Percentiles rank a stretch among this genome's conserved stretches.
phyloP scores from a whole-genome alignment of 208 protist genomes.

The Leishmania aethiopica region DNA sequence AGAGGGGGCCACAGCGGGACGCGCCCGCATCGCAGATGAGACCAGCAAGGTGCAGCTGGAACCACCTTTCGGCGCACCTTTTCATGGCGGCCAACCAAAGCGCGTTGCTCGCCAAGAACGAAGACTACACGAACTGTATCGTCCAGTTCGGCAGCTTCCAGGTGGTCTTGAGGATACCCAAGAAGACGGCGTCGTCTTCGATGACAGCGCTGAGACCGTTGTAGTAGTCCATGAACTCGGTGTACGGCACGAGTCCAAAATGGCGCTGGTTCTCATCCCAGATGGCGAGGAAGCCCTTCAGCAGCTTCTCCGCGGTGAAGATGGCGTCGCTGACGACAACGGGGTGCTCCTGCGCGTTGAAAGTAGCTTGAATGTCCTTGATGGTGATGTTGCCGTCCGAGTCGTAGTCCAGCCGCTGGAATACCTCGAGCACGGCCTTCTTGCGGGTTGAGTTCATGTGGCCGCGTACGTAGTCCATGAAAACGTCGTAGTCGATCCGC shows the following conservation, averaged over 20 bases:
- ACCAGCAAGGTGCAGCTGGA: background rate
- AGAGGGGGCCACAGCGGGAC: background rate
- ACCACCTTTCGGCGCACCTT: background rate
- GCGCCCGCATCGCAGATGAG: background rate
- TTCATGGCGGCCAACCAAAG: background rate
- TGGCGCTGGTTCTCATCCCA: constrained; percentile 86
- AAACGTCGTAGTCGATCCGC: constrained; percentile 82
- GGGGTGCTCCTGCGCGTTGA: constrained; percentile 87
- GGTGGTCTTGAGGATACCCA: constrained; percentile 75
- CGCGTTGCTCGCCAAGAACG: background rate
- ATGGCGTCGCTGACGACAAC: constrained; percentile 73
- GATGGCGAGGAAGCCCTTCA: constrained; percentile 82
- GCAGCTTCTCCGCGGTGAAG: constrained; percentile 76
- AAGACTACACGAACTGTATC: constrained; percentile 26
- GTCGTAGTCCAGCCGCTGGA: constrained; percentile 86
- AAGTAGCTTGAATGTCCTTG: constrained; percentile 75
- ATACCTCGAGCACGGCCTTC: constrained; percentile 75
- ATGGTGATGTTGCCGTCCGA: constrained; percentile 75
- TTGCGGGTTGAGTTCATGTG: constrained; percentile 86
- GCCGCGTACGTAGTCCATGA: constrained; percentile 86
- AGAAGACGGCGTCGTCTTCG: constrained; percentile 82
- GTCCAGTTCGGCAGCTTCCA: constrained; percentile 85
- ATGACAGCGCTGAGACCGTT: constrained; percentile 90
- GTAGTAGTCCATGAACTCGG: constrained; percentile 94
- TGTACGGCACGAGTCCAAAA: constrained; percentile 79